A percentile compares a stretch with the other conserved stretches of the same genome.
phyloP scores from a whole-genome alignment of 1,284 basidiomycete genomes.

The Ceratobasidium sp. region DNA sequence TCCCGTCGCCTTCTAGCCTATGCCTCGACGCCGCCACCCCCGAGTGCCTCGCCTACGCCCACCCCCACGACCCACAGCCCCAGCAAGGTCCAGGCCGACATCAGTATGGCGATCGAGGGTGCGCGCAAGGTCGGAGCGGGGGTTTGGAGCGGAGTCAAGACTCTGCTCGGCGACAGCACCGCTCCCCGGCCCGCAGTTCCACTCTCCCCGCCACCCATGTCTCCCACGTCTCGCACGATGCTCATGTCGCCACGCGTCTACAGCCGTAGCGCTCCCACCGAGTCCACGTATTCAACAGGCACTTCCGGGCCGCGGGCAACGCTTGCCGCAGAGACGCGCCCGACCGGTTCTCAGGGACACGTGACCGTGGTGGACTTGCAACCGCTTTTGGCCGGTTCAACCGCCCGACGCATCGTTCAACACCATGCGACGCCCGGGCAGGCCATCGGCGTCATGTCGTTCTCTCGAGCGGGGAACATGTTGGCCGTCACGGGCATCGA shows the following conservation, averaged over 20 bases:
- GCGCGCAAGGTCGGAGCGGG: conserved; percentile 37
- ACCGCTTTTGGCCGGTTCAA: conserved; percentile 48
- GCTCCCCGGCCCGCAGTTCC: conserved; percentile 3
- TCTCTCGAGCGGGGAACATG: conserved; percentile 39
- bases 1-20: conserved; percentile 69
- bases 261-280: conserved; percentile 22
- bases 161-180: conserved; percentile 11
- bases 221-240: conserved; percentile 4
- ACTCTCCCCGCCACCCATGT: background rate
- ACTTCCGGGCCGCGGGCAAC: conserved; percentile 50
- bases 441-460: conserved; percentile 28
- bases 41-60: conserved; percentile 43
- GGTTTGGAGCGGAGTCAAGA: conserved; percentile 42
- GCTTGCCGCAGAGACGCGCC: conserved; percentile 19
- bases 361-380: conserved; percentile 64
- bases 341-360: conserved; percentile 41
- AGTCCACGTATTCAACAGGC: conserved; percentile 46
- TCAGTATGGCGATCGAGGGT: conserved; percentile 33
- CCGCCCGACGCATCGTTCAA: conserved; percentile 36
- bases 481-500: conserved; percentile 39
- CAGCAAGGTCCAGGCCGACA: conserved; percentile 33
- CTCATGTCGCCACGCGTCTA: conserved; percentile 11
- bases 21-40: conserved; percentile 54
- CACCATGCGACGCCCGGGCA: conserved; percentile 38
- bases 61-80: conserved; percentile 8